These are phyloP conservation scores for Cyberlindnera galapagoensis DNA, from an alignment of 805 yeast genomes.

Conservation along the genomic window DNA sequence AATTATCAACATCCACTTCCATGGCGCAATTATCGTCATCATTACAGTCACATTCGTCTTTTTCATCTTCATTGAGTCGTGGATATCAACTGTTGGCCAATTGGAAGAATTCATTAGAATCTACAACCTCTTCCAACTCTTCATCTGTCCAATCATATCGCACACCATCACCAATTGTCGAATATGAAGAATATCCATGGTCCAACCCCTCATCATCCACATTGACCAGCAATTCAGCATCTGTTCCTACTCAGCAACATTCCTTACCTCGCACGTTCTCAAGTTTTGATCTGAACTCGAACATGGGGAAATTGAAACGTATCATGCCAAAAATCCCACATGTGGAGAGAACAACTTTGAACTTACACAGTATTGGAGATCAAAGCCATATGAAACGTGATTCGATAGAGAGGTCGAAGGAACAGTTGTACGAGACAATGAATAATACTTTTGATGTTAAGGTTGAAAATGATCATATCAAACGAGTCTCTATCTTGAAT, in stretches of 20 bases:
- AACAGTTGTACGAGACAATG: constrained; percentile 15
- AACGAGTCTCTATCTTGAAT: constrained; percentile 25
- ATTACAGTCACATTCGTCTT: constrained; percentile 27
- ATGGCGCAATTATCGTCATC: constrained; percentile 32
- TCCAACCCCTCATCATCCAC: not conserved
- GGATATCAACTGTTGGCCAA: constrained; percentile 20
- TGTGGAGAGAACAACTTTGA: constrained; percentile 17
- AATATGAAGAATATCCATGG: constrained; percentile 39
- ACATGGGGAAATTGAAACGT: constrained; percentile 15
- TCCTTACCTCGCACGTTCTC: constrained; percentile 20
- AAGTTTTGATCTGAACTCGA: constrained; percentile 2
- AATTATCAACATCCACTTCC: constrained; percentile 31
- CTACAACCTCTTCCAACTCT: constrained; percentile 25
- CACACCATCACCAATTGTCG: constrained; percentile 32
- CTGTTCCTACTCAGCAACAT: not conserved
- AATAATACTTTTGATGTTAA: constrained; percentile 3
- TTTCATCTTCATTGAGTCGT: constrained; percentile 27
- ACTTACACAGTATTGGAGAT: constrained; percentile 10
- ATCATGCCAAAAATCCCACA: constrained; percentile 24
- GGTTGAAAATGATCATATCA: constrained; percentile 15
- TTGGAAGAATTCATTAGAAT: constrained; percentile 23
- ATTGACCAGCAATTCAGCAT: not conserved
- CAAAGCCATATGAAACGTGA: constrained; percentile 6
- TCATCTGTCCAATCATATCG: constrained; percentile 13
- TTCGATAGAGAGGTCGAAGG: constrained; percentile 2